These are phyloP conservation scores for Sungouiozyma intestinalis DNA, from an alignment of 805 yeast species.

Conservation along the genomic window DNA sequence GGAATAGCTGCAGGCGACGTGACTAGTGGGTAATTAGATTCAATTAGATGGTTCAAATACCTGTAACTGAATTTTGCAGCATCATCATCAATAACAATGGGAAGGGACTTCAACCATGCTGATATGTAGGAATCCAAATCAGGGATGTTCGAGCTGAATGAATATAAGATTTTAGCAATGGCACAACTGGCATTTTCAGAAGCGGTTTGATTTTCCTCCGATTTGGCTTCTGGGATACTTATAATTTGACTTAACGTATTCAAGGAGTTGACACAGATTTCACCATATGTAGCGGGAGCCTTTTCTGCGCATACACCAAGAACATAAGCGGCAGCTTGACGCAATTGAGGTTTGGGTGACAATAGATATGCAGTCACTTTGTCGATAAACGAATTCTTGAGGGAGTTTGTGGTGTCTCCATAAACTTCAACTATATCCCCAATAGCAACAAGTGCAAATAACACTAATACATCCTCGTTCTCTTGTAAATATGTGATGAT, in stretches of 20 bases:
- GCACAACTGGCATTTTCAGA: conserved; percentile 80
- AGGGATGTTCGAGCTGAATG: conserved; percentile 49
- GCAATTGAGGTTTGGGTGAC: conserved; percentile 56
- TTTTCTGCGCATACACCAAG: conserved; percentile 80
- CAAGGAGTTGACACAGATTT: conserved; percentile 57
- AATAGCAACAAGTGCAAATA: conserved; percentile 71
- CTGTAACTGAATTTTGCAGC: conserved; percentile 80
- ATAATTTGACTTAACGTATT: conserved; percentile 66
- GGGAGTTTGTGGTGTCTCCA: conserved; percentile 56
- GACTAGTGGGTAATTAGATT: conserved; percentile 52
- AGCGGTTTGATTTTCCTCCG: conserved; percentile 76
- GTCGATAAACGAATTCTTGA: conserved; percentile 53
- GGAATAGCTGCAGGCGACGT: conserved; percentile 39
- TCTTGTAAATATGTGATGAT: conserved; percentile 50
- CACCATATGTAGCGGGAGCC: conserved; percentile 56
- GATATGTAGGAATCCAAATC: conserved; percentile 51
- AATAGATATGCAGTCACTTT: conserved; percentile 58
- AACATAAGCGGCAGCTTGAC: conserved; percentile 80
- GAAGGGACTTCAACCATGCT: conserved; percentile 76
- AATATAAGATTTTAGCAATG: conserved; percentile 71
- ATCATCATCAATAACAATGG: conserved; percentile 72
- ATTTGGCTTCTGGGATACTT: conserved; percentile 67
- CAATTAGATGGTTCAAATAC: conserved; percentile 64
- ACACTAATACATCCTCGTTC: conserved; percentile 53
- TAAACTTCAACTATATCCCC: conserved; percentile 74